Base-by-base conservation (phyloP, 2,329 filamentous ascomycete species). In the Pestalotiopsis sp. region DNA sequence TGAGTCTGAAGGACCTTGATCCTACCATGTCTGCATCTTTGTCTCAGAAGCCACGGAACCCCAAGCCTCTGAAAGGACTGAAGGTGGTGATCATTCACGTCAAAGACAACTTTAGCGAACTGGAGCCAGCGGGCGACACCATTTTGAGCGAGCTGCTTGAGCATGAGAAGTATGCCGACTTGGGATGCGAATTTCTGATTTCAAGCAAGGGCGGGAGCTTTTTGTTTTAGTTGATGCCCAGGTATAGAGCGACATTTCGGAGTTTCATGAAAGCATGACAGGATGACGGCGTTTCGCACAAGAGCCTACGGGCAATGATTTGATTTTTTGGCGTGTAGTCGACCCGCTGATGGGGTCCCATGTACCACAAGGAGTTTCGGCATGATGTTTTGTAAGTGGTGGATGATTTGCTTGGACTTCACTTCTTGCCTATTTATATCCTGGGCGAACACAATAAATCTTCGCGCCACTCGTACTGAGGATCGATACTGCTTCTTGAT, bases 61-160 rank as follows among this genome's bases (percentile, higher is more conserved):
- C 77, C 76, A 63, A 74, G 11, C 90, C 90, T 6, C 84, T 99
- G 4, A 83, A 85, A 66, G 94, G 94, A 0, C 78, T 98, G 36
- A 92, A 90, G 71, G 84, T 99, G 1, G 90, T 98, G 64, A 89
- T 98, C 67, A 98, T 98, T 49, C 96, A 99, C 77, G 89, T 98
- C 76, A 99, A 99, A 79, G 95, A 98, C 72, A 91, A 88, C 25
- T 82, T 98, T 67, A 84, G 86, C 9, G 94, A 97, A 77, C 93
- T 90, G 0, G 88, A 89, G 31, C 79, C 82, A 62, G 89, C 87
- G 2, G 87, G 84, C 45, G 89, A 93, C 3, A 86, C 81, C 2
- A 97, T 98, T 45, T 75, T 96, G 25, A 77, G 83, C 69, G 89
- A 98, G 78, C 80, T 98, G 64, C 77, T 81, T 20, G 88, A 89